These are phyloP conservation scores for Fraxinus dipetala DNA, from an alignment of 305 asterid genomes.

Conservation along the genomic window DNA sequence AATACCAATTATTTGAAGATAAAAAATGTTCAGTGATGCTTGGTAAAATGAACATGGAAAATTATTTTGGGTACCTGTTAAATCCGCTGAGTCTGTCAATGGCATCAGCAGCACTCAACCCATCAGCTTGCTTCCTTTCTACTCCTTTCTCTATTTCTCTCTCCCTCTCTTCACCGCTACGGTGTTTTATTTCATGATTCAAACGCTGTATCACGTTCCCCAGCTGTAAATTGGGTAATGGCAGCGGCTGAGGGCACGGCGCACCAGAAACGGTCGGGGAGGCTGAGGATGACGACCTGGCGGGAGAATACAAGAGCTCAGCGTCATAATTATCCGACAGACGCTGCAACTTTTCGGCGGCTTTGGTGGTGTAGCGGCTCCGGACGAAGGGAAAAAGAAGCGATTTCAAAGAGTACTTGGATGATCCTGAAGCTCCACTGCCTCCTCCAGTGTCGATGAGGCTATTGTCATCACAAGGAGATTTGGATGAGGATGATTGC, in stretches of 20 bases:
- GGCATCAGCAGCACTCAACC: background rate
- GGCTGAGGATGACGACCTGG: background rate
- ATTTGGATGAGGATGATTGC: background rate
- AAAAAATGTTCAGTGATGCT: background rate
- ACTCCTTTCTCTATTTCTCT: background rate
- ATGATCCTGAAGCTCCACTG: background rate
- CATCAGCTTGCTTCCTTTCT: background rate
- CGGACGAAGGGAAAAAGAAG: background rate
- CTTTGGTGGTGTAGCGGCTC: background rate
- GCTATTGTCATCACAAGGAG: background rate
- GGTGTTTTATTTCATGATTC: background rate
- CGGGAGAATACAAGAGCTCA: background rate
- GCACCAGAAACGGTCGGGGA: background rate
- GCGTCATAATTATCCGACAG: background rate
- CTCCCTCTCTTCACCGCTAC: background rate
- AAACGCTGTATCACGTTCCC: background rate
- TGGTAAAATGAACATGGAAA: background rate
- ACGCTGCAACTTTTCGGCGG: background rate
- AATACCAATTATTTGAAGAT: background rate
- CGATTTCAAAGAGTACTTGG: background rate
- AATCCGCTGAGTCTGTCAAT: background rate
- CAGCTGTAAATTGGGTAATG: background rate
- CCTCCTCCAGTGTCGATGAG: background rate
- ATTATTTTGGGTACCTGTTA: background rate
- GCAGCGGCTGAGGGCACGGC: background rate